Conservation (phyloP, 768 basidiomycete genomes). For the Hemileccinum rubropunctum region DNA sequence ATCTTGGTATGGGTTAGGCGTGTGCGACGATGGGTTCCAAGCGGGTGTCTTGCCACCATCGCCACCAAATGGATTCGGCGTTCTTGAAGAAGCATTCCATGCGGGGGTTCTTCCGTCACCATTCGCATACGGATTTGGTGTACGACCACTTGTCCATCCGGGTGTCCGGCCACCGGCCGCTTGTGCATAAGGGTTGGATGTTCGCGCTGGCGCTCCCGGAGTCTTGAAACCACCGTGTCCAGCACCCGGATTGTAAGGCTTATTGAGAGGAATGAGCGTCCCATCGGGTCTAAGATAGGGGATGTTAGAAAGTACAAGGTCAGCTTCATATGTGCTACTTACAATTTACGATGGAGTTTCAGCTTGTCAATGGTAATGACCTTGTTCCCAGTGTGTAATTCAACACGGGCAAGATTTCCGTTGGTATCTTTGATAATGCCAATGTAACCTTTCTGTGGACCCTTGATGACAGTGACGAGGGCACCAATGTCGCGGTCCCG, state of each 20-base stretch:
- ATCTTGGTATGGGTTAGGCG: slow-evolving; percentile 54
- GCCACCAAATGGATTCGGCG: slow-evolving; percentile 64
- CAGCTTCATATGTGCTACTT: slow-evolving; percentile 30
- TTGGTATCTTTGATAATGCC: slow-evolving; percentile 96
- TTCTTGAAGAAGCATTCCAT: slow-evolving; percentile 61
- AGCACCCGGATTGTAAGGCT: slow-evolving; percentile 22
- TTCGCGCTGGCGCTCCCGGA: slow-evolving; percentile 41
- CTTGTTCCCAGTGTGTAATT: slow-evolving; percentile 87
- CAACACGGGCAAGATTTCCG: slow-evolving; percentile 81
- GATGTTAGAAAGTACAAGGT: slow-evolving; percentile 7
- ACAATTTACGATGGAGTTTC: slow-evolving; percentile 73
- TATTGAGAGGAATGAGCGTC: slow-evolving; percentile 49
- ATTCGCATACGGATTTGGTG: slow-evolving; percentile 65
- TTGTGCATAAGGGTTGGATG: slow-evolving; percentile 46
- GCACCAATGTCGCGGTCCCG: slow-evolving; percentile 81
- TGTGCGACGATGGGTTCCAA: slow-evolving; percentile 49
- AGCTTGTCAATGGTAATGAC: slow-evolving; percentile 83
- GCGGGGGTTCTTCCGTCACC: slow-evolving; percentile 59
- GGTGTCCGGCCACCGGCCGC: slow-evolving; percentile 38
- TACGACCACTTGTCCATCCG: slow-evolving; percentile 44
- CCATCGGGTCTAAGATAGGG: slow-evolving; percentile 50
- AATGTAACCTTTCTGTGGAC: slow-evolving; percentile 85
- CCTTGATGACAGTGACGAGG: slow-evolving; percentile 77
- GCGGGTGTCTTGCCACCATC: slow-evolving; percentile 68
- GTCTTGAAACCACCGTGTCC: slow-evolving; percentile 27